Evolutionary conservation across 768 basidiomycete species (phyloP).

Genomic region (Saitozyma podzolica): DNA sequence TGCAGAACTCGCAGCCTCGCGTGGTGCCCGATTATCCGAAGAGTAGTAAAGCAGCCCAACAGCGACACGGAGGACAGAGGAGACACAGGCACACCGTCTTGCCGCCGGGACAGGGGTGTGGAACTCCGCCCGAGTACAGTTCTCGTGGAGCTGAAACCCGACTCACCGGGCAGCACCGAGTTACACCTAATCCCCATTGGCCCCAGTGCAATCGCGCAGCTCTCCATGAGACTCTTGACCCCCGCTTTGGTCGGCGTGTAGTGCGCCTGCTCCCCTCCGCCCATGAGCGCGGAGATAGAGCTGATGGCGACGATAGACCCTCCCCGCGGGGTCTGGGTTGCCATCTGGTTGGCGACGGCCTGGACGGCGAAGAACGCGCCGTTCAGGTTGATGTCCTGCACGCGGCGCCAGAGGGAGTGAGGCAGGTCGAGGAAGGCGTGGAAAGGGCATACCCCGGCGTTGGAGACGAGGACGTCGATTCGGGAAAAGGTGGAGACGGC

Average conservation of each 20-base stretch:
- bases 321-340: slow-evolving; percentile 64
- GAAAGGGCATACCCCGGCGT: slow-evolving; percentile 74
- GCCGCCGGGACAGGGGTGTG: too few relatives aligned
- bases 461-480: slow-evolving; percentile 63
- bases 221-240: slow-evolving; percentile 75
- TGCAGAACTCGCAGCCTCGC: too few relatives aligned
- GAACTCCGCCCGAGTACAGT: neutral
- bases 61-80: too few relatives aligned
- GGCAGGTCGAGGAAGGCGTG: slow-evolving; percentile 73
- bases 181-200: slow-evolving; percentile 69
- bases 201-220: slow-evolving; percentile 73
- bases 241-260: slow-evolving; percentile 81
- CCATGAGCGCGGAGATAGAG: slow-evolving; percentile 76
- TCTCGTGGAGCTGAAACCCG: too few relatives aligned
- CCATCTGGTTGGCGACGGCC: slow-evolving; percentile 76
- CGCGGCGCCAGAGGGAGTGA: slow-evolving; percentile 64
- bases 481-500: slow-evolving; percentile 65
- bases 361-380: slow-evolving; percentile 64
- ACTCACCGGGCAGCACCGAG: slow-evolving; percentile 58
- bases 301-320: slow-evolving; percentile 75
- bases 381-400: slow-evolving; percentile 71
- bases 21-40: too few relatives aligned
- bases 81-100: too few relatives aligned
- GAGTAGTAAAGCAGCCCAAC: too few relatives aligned
- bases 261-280: slow-evolving; percentile 73